These are phyloP conservation scores for Helichrysum umbraculigerum DNA, from an alignment of 129 eudicot genomes.

Conservation along the genomic window DNA sequence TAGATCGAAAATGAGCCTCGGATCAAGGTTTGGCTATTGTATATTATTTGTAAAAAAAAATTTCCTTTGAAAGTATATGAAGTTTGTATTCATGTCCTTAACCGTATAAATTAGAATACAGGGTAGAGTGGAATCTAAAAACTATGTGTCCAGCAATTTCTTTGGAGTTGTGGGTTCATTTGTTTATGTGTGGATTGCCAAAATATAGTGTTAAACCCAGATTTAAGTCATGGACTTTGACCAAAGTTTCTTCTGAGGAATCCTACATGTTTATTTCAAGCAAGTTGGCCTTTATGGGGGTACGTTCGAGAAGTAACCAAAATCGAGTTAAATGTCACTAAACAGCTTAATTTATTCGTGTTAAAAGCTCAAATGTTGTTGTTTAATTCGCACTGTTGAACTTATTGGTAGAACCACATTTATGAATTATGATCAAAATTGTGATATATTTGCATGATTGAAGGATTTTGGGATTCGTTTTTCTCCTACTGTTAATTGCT, in stretches of 20 bases:
- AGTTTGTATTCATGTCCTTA: slow-evolving; percentile 28
- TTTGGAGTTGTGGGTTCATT: background rate
- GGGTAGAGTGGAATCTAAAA: slow-evolving; percentile 20
- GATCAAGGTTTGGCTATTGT: slow-evolving; percentile 35
- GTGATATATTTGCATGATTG: no score
- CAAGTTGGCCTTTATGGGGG: background rate
- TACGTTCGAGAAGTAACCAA: background rate
- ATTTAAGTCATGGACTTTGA: background rate
- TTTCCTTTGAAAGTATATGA: slow-evolving; percentile 24
- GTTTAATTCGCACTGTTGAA: no score
- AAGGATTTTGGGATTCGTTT: no score
- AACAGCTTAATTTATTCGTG: background rate
- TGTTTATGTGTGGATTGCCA: background rate
- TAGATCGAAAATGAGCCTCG: slow-evolving; percentile 27
- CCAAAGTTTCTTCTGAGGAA: background rate
- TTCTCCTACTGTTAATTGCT: no score
- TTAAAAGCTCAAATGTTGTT: no score
- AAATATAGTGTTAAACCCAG: background rate
- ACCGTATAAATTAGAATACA: slow-evolving; percentile 15
- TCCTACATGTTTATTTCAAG: background rate
- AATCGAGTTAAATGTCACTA: background rate
- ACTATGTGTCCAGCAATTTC: background rate
- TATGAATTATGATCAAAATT: no score
- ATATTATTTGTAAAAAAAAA: slow-evolving; percentile 30
- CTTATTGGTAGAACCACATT: no score